Conservation (phyloP, 768 basidiomycete genomes). For the Mycena rosella region DNA sequence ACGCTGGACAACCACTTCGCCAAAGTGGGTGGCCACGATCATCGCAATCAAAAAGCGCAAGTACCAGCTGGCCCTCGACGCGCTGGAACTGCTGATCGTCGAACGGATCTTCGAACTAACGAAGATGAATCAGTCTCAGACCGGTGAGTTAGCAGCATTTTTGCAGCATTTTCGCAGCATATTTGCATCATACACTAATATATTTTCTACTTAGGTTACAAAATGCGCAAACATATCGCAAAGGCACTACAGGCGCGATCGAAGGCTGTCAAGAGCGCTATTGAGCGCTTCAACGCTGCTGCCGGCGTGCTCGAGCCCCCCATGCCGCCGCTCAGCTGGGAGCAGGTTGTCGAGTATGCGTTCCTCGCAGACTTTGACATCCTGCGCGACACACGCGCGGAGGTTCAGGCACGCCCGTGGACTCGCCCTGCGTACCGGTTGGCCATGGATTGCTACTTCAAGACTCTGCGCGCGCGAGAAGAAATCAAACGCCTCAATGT, state of each 20-base stretch:
- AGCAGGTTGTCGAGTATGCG: conserved; percentile 19
- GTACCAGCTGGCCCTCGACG: no score
- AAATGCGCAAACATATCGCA: conserved; percentile 33
- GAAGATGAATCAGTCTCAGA: no score
- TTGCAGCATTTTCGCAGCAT: no score
- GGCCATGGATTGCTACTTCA: conserved; percentile 7
- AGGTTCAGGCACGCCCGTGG: conserved; percentile 38
- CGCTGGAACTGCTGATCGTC: no score
- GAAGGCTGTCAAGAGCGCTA: background rate
- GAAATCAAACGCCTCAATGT: no score
- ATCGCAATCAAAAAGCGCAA: no score
- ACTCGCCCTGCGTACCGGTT: conserved; percentile 26
- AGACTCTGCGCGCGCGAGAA: conserved; percentile 34
- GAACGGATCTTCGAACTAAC: no score
- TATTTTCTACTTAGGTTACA: conserved; percentile 1
- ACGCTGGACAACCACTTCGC: no score
- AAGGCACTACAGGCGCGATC: conserved; percentile 36
- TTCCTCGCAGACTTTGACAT: background rate
- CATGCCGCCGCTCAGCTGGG: conserved; percentile 28
- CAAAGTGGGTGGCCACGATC: no score
- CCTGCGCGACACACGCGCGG: conserved; percentile 28
- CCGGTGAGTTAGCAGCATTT: no score
- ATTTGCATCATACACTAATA: no score
- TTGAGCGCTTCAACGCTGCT: background rate
- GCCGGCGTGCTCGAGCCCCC: no score